Evolutionary conservation across 2,329 filamentous ascomycete genomes (phyloP).

Genomic region (Neopestalotiopsis sp.): DNA sequence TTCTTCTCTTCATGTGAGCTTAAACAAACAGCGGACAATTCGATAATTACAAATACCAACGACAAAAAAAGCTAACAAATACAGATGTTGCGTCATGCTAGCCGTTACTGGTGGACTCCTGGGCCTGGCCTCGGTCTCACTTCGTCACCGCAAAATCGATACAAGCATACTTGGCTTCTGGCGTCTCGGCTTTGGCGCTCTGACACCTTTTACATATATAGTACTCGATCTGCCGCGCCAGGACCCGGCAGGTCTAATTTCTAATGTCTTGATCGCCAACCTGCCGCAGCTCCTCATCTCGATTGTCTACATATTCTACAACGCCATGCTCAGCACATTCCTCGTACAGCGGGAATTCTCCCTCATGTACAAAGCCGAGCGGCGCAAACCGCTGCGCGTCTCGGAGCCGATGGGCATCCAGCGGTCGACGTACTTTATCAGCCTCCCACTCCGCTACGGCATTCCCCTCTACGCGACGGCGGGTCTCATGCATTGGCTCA

Average conservation of each 20-base stretch:
- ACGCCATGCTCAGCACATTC: constrained; percentile 51
- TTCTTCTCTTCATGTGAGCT: constrained; percentile 20
- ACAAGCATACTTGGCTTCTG: constrained; percentile 30
- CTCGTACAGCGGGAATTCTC: constrained; percentile 53
- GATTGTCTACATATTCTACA: constrained; percentile 50
- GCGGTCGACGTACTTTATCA: constrained; percentile 49
- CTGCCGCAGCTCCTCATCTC: constrained; percentile 52
- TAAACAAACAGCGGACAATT: no score
- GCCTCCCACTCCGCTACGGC: constrained; percentile 49
- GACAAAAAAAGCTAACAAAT: not conserved
- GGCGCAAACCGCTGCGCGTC: constrained; percentile 47
- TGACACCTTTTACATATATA: constrained; percentile 35
- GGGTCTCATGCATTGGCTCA: constrained; percentile 52
- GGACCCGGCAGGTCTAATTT: constrained; percentile 36
- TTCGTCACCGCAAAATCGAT: constrained; percentile 24
- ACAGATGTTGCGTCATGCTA: constrained; percentile 22
- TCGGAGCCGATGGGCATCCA: constrained; percentile 46
- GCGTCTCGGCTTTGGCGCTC: constrained; percentile 35
- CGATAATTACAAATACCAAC: no score
- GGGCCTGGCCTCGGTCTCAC: constrained; percentile 20
- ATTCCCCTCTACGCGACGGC: constrained; percentile 43
- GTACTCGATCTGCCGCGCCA: constrained; percentile 29
- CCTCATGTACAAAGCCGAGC: constrained; percentile 33
- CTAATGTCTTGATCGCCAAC: constrained; percentile 49
- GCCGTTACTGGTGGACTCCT: constrained; percentile 22